Evolutionary conservation across 2,329 filamentous ascomycete genomes (phyloP), one percentile per base, ranked within the genome.

Genomic region (Beauveria australis): DNA sequence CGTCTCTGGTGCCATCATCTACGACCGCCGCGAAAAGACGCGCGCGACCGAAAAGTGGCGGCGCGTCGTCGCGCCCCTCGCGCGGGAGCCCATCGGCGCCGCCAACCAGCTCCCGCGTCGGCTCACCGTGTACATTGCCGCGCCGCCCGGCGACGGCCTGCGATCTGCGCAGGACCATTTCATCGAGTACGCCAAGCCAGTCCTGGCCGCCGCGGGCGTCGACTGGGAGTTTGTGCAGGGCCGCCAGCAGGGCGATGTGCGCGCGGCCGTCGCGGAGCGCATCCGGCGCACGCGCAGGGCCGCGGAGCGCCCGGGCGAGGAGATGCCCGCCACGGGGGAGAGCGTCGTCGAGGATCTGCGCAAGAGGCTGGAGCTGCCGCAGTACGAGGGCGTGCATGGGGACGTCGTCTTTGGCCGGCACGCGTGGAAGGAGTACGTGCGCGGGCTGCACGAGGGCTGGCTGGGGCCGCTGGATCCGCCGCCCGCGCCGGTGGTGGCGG

Each of bases 141-240:
- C 89, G 4, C 92, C 94, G 6, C 94, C 94, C 0, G 91, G 88
- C 14, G 93, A 97, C 74, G 88, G 91, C 5, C 77, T 97, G 59
- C 84, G 92, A 61, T 76, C 84, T 47, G 90, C 92, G n/a, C 89
- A 96, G 68, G 92, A 97, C 67, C 92, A 97, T 75, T 99, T 96
- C 74, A 88, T 92, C 69, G 91, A 96, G 72, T 99, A 97, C 71
- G 84, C 97, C 48, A 97, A 97, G 79, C 94, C 94, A 1, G 83
- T 99, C 28, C 77, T 99, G 44, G 89, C 94, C 4, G 89, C 91
- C 2, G 93, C 91, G 1, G 92, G 92, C 0, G 77, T 97, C 70
- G 94, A 99, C 73, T 97, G 95, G 86, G 93, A 97, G 68, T 95
- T 97, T 61, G 84, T 97, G 6, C 93, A 97, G 75, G 94, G 93